Conservation (phyloP, 768 basidiomycete genomes). For the Hericium coralloides region DNA sequence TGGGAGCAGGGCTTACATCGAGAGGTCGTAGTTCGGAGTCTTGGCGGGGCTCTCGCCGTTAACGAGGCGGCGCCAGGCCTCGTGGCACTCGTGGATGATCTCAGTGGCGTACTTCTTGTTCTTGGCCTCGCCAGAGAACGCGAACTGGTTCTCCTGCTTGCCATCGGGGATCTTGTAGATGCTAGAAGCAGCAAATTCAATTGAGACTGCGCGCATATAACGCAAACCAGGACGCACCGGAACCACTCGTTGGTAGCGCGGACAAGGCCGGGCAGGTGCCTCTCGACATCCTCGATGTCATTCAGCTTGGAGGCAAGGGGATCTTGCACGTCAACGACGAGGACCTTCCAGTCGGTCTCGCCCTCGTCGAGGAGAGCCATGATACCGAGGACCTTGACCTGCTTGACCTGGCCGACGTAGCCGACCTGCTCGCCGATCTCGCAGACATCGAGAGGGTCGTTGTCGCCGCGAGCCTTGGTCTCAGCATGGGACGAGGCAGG, state of each 20-base stretch:
- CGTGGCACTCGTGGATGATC: conserved; percentile 98
- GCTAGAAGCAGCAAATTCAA: conserved; percentile 27
- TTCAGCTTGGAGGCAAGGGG: conserved; percentile 95
- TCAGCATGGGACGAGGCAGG: conserved; percentile 80
- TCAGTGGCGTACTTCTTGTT: conserved; percentile 99
- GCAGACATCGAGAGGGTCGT: conserved; percentile 98
- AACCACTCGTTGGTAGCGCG: conserved; percentile 99
- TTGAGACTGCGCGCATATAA: background rate
- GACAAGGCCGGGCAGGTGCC: conserved; percentile 94
- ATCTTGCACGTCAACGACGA: conserved; percentile 94
- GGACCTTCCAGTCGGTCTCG: conserved; percentile 99
- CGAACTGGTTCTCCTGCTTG: conserved; percentile 96
- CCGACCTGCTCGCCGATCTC: conserved; percentile 99
- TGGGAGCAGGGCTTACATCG: conserved; percentile 56
- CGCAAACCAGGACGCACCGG: conserved; percentile 41
- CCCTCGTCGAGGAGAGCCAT: conserved; percentile 99
- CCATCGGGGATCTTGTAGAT: conserved; percentile 97
- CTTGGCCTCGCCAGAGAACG: conserved; percentile 99
- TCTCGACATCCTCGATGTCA: conserved; percentile 98
- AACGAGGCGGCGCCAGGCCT: conserved; percentile 94
- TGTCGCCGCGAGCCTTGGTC: conserved; percentile 98
- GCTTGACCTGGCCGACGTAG: conserved; percentile 95
- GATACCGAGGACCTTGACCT: conserved; percentile 99
- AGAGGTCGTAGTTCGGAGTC: conserved; percentile 64
- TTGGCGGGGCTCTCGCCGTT: conserved; percentile 70